Percentiles rank a stretch among this genome's conserved stretches.
phyloP scores from a whole-genome alignment of 495 filamentous ascomycete genomes.

The Lichina pygmaea region DNA sequence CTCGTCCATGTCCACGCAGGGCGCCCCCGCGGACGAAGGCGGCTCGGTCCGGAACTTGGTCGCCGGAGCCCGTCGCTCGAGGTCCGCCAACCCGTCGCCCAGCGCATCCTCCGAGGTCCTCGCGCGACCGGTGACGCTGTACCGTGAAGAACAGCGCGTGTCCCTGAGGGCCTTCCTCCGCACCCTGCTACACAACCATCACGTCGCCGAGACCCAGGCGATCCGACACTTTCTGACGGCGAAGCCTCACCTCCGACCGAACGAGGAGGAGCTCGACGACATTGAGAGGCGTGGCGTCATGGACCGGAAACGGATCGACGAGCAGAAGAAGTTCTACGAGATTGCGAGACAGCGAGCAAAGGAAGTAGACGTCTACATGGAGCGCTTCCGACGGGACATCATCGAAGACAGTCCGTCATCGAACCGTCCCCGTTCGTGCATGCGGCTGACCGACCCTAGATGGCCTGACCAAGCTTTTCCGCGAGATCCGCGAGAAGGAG shows the following conservation, averaged over 20 bases:
- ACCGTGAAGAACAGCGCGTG: constrained; percentile 74
- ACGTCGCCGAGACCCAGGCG: constrained; percentile 53
- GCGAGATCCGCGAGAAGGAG: constrained; percentile 69
- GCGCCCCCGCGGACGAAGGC: constrained; percentile 14
- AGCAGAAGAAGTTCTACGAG: constrained; percentile 85
- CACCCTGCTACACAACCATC: constrained; percentile 55
- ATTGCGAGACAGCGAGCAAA: constrained; percentile 72
- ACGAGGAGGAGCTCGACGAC: constrained; percentile 61
- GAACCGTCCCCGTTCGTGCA: not conserved
- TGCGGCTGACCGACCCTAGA: constrained; percentile 16
- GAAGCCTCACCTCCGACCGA: constrained; percentile 32
- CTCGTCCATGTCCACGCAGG: constrained; percentile 47
- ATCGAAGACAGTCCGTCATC: constrained; percentile 43
- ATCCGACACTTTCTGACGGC: constrained; percentile 57
- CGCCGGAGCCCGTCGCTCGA: constrained; percentile 5
- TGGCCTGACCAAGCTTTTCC: constrained; percentile 77
- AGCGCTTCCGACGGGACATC: constrained; percentile 49
- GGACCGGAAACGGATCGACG: constrained; percentile 68
- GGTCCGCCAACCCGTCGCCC: constrained; percentile 12
- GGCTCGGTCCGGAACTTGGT: constrained; percentile 15
- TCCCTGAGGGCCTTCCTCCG: constrained; percentile 77
- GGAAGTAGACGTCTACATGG: constrained; percentile 94
- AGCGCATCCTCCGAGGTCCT: constrained; percentile 16
- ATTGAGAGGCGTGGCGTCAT: constrained; percentile 51
- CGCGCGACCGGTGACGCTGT: constrained; percentile 25